These are phyloP conservation scores for Oryza glumipatula DNA, from an alignment of 176 grass and related monocot species.

Conservation along the genomic window DNA sequence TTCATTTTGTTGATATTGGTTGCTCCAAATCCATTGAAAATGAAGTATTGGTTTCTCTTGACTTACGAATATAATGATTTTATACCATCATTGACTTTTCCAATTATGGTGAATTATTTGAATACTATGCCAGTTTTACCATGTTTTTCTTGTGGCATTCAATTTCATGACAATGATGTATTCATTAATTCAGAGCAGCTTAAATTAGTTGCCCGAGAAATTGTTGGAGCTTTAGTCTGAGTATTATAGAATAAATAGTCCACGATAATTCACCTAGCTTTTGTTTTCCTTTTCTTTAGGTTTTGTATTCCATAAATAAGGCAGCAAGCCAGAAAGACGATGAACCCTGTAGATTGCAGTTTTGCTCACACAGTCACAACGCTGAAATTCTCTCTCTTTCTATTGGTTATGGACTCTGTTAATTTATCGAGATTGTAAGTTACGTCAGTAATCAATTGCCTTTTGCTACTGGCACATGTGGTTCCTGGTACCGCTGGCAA, in stretches of 20 bases:
- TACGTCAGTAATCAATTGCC: background rate
- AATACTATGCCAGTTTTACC: background rate
- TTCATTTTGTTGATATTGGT: background rate
- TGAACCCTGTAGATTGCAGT: background rate
- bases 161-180: background rate
- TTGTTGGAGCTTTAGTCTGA: background rate
- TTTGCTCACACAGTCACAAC: background rate
- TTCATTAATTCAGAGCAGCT: conserved; percentile 3
- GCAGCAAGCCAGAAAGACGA: background rate
- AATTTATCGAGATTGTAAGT: background rate
- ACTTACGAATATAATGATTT: background rate
- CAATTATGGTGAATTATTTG: background rate
- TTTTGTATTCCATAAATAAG: background rate
- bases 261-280: background rate
- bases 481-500: conserved; percentile 52
- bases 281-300: background rate
- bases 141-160: background rate
- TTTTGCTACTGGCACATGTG: conserved; percentile 49
- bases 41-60: conserved; percentile 34
- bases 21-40: background rate
- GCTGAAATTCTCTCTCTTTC: background rate
- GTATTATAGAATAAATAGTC: background rate
- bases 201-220: background rate
- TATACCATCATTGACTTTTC: background rate
- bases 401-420: background rate